Evolutionary conservation across 108 stramenopile genomes (phyloP).

Genomic region (Parmales sp.): DNA sequence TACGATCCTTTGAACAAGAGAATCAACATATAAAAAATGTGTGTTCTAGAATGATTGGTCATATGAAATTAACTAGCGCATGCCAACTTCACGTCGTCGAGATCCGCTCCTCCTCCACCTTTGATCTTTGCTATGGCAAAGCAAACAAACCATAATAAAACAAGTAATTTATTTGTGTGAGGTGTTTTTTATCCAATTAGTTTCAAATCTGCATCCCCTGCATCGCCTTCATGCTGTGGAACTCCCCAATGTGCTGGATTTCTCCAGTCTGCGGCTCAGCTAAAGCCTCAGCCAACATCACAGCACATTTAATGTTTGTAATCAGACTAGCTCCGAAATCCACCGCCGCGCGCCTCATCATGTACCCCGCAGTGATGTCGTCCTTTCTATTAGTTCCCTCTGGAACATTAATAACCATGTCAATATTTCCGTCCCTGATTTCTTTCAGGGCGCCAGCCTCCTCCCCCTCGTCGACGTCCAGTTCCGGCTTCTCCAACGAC

Average conservation of each 20-base stretch:
- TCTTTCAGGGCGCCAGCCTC: slow-evolving; percentile 57
- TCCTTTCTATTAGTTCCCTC: slow-evolving; percentile 61
- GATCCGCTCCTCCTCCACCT: no score
- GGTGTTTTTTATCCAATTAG: no score
- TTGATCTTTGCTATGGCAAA: no score
- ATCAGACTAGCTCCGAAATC: slow-evolving; percentile 90
- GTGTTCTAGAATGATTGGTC: no score
- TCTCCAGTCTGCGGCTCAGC: slow-evolving; percentile 37
- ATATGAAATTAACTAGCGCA: no score
- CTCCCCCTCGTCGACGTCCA: slow-evolving; percentile 37
- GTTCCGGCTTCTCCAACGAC: slow-evolving; percentile 69
- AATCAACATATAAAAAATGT: no score
- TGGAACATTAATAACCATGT: slow-evolving; percentile 90
- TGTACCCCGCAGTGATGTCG: slow-evolving; percentile 72
- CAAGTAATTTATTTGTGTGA: no score
- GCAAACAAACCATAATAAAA: no score
- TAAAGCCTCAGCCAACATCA: slow-evolving; percentile 72
- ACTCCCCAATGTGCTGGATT: not conserved
- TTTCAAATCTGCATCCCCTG: no score
- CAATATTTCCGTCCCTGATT: slow-evolving; percentile 63
- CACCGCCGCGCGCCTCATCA: slow-evolving; percentile 83
- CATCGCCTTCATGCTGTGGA: no score
- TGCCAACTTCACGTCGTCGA: no score
- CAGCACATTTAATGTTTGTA: slow-evolving; percentile 84
- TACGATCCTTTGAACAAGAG: no score